phyloP scores from a whole-genome alignment of 345 rosid species.

The Luvunga scandens region DNA sequence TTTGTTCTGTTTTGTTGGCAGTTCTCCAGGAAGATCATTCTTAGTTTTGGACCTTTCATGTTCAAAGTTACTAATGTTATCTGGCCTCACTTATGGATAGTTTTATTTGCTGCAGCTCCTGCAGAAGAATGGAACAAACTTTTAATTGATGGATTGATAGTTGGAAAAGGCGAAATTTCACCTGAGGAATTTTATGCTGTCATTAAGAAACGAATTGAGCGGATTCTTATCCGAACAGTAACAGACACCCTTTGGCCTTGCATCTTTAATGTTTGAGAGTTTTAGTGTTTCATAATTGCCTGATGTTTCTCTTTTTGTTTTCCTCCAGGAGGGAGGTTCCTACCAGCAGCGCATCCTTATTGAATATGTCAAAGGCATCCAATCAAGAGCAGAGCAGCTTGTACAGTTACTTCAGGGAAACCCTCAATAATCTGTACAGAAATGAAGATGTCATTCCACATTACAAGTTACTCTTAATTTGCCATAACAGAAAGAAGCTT shows the following conservation, averaged over 20 bases:
- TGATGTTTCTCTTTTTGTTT: not conserved
- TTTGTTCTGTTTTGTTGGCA: not conserved
- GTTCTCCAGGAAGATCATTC: not conserved
- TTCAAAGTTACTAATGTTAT: not conserved
- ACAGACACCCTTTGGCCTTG: slow-evolving; percentile 12
- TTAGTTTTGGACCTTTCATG: not conserved
- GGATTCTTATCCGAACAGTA: slow-evolving; percentile 83
- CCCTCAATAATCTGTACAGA: not conserved
- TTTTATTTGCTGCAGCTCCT: slow-evolving; percentile 57
- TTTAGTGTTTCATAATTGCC: not conserved
- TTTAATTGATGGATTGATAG: slow-evolving; percentile 62
- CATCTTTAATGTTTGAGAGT: too few species aligned
- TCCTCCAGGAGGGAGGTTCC: slow-evolving; percentile 85
- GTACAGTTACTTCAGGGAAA: slow-evolving; percentile 49
- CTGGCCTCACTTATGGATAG: not conserved
- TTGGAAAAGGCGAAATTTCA: slow-evolving; percentile 63
- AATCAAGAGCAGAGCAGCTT: slow-evolving; percentile 64
- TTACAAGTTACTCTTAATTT: not conserved
- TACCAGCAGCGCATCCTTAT: slow-evolving; percentile 76
- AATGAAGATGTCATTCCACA: not conserved
- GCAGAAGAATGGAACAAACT: slow-evolving; percentile 84
- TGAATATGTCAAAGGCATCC: slow-evolving; percentile 77
- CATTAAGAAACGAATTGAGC: slow-evolving; percentile 71
- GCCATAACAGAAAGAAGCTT: not conserved
- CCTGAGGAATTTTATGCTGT: slow-evolving; percentile 69